Conservation (phyloP, 2,329 filamentous ascomycete species). For the Juglanconis sp. region DNA sequence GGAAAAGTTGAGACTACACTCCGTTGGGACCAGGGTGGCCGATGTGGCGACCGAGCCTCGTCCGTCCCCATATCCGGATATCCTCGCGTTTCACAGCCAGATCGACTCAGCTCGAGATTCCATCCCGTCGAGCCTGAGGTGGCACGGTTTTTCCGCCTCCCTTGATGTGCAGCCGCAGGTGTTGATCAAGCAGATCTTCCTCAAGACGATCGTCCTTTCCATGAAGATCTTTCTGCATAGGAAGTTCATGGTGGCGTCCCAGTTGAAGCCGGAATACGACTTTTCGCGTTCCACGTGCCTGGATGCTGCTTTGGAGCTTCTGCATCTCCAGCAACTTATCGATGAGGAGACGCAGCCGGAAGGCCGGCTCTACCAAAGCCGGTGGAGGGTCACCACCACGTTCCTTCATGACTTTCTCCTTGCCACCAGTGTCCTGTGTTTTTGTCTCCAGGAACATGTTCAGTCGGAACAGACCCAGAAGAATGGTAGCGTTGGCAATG, state of each 20-base stretch:
- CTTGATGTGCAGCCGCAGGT: constrained; percentile 46
- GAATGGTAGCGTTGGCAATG: background rate
- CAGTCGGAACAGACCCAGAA: background rate
- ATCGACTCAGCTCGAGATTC: constrained; percentile 13
- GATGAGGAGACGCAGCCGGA: constrained; percentile 43
- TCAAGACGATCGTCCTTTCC: constrained; percentile 50
- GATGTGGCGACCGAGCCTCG: constrained; percentile 20
- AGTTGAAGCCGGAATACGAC: constrained; percentile 28
- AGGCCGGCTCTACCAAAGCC: constrained; percentile 38
- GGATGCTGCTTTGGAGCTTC: constrained; percentile 43
- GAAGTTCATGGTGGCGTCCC: constrained; percentile 41
- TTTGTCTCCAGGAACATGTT: constrained; percentile 33
- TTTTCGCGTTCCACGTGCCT: constrained; percentile 45
- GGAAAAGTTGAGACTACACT: constrained; percentile 21
- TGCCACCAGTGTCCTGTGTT: constrained; percentile 44
- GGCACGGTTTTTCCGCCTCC: constrained; percentile 26
- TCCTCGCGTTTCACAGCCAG: constrained; percentile 22
- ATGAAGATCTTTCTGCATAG: constrained; percentile 51
- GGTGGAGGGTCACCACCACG: constrained; percentile 44
- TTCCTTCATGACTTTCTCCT: constrained; percentile 45
- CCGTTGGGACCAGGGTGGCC: constrained; percentile 18
- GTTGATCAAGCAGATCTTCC: constrained; percentile 48
- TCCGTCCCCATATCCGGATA: constrained; percentile 21
- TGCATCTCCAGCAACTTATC: constrained; percentile 46
- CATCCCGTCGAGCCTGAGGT: constrained; percentile 19